phyloP scores from a whole-genome alignment of 192 early-diverging fungal genomes.

The Backusella circina region DNA sequence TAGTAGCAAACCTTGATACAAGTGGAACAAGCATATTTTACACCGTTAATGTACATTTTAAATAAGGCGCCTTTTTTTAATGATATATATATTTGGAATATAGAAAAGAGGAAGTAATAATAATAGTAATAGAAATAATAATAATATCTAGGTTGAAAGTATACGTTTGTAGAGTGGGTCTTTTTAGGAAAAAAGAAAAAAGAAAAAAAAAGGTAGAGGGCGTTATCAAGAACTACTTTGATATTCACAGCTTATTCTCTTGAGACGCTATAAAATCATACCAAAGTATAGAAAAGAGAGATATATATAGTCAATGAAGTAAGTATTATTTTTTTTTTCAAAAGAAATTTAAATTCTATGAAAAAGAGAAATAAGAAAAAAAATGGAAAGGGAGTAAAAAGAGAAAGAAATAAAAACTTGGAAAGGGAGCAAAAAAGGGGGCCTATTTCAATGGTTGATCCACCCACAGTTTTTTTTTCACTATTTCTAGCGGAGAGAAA shows the following conservation, averaged over 20 bases:
- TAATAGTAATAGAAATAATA: neutral
- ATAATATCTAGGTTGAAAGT: neutral
- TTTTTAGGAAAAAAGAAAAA: neutral
- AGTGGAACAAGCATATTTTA: slow-evolving; percentile 27
- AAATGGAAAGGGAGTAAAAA: neutral
- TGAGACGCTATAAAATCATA: slow-evolving; percentile 12
- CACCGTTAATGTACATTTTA: slow-evolving; percentile 24
- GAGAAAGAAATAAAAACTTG: neutral
- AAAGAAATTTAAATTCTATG: neutral
- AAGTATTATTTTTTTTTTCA: neutral
- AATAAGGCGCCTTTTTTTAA: neutral
- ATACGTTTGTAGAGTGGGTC: neutral
- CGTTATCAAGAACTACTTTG: slow-evolving; percentile 9
- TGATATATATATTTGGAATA: neutral
- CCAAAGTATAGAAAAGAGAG: neutral
- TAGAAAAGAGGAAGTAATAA: neutral
- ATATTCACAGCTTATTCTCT: slow-evolving; percentile 5
- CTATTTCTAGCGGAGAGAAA: neutral
- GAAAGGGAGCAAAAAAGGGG: slow-evolving; percentile 4
- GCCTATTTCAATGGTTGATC: neutral
- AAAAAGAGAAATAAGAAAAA: slow-evolving; percentile 1
- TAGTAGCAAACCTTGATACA: slow-evolving; percentile 24
- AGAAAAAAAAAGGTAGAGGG: neutral
- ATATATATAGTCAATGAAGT: neutral
- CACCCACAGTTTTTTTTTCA: neutral